phyloP scores from a whole-genome alignment of 306 rosid genomes.

The Fragaria iinumae region DNA sequence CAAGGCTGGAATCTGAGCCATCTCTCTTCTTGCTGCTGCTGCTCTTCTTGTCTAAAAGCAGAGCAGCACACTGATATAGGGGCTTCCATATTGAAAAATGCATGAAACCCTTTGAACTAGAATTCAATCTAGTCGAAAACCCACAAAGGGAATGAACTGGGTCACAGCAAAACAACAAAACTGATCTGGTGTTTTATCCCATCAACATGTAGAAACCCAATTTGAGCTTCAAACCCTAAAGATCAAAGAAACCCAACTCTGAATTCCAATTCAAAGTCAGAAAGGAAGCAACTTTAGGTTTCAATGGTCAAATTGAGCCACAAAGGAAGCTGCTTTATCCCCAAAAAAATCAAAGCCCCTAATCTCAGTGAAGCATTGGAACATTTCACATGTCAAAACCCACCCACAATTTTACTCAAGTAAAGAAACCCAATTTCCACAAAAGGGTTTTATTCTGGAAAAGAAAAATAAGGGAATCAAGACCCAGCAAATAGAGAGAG shows the following conservation, averaged over 20 bases:
- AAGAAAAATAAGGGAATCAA: not conserved
- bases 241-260: slow-evolving; percentile 31
- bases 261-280: slow-evolving; percentile 23
- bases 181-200: slow-evolving; percentile 14
- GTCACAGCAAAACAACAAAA: not conserved
- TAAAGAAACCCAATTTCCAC: slow-evolving; percentile 21
- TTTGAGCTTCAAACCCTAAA: slow-evolving; percentile 18
- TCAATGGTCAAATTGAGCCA: not conserved
- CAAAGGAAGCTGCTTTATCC: slow-evolving; percentile 11
- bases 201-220: slow-evolving; percentile 26
- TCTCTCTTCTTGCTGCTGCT: slow-evolving; percentile 59
- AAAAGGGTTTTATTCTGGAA: not conserved
- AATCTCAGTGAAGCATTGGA: slow-evolving; percentile 13
- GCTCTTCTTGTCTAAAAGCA: slow-evolving; percentile 64
- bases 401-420: slow-evolving; percentile 12
- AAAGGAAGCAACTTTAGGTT: not conserved
- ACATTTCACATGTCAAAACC: slow-evolving; percentile 21
- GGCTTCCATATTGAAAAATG: slow-evolving; percentile 59
- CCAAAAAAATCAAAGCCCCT: not conserved
- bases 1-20: slow-evolving; percentile 48
- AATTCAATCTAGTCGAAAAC: slow-evolving; percentile 7
- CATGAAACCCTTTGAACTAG: slow-evolving; percentile 30
- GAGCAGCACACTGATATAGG: slow-evolving; percentile 53
- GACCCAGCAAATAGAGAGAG: slow-evolving; percentile 15
- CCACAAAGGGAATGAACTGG: slow-evolving; percentile 1